Percentiles rank a stretch among this genome's conserved stretches.
These are phyloP conservation scores for Phallus indusiatus DNA, from an alignment of 768 basidiomycete species.

Conservation along the genomic window DNA sequence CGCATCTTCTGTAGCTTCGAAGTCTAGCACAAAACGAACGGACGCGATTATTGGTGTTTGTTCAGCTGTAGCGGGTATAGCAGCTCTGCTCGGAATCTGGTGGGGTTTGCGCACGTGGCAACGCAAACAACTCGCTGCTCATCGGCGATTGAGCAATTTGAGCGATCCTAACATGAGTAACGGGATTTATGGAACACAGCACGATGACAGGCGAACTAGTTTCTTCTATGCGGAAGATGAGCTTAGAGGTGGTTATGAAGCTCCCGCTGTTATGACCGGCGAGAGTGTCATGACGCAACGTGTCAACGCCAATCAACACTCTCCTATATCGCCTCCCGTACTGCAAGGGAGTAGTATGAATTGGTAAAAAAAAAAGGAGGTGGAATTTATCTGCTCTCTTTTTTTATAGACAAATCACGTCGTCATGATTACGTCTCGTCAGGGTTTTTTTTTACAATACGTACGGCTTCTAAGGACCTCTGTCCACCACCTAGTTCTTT, in stretches of 20 bases:
- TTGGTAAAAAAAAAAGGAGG: conserved; percentile 45
- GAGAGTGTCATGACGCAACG: conserved; percentile 41
- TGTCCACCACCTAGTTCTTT: not conserved
- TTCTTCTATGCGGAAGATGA: conserved; percentile 88
- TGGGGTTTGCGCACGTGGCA: conserved; percentile 63
- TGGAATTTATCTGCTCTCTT: not conserved
- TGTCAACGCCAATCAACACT: conserved; percentile 34
- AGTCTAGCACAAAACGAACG: conserved; percentile 34
- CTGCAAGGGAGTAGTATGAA: conserved; percentile 78
- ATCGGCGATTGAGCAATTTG: conserved; percentile 65
- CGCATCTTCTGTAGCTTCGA: conserved; percentile 2
- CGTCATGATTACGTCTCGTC: not conserved
- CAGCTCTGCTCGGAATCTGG: conserved; percentile 60
- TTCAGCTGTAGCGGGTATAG: conserved; percentile 69
- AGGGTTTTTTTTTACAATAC: not conserved
- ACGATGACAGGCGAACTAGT: conserved; percentile 47
- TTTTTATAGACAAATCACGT: not conserved
- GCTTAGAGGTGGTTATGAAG: conserved; percentile 41
- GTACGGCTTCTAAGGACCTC: not conserved
- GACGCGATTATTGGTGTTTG: conserved; percentile 92
- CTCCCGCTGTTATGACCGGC: conserved; percentile 28
- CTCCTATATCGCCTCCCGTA: conserved; percentile 60
- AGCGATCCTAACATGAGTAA: conserved; percentile 74
- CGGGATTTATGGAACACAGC: conserved; percentile 26
- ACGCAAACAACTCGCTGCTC: conserved; percentile 57